These are phyloP conservation scores for Vigna nakashimae DNA, from an alignment of 306 rosid genomes.

Conservation along the genomic window DNA sequence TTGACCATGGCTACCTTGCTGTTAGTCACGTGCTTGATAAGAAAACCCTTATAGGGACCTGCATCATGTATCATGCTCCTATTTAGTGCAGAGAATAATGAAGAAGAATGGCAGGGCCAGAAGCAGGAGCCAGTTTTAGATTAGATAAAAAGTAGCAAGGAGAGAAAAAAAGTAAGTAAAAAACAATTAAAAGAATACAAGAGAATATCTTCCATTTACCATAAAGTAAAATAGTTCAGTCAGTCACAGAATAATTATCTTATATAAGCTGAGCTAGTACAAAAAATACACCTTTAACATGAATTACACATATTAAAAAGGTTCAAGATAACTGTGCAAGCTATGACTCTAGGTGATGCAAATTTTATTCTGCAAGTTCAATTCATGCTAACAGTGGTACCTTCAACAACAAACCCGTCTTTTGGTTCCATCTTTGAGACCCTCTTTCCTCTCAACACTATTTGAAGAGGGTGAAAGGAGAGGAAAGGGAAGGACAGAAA, in stretches of 20 bases:
- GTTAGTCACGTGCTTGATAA: constrained; percentile 48
- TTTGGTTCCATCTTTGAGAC: constrained; percentile 59
- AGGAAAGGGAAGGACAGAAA: neutral
- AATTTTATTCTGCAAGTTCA: constrained; percentile 31
- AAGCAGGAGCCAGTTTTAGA: constrained; percentile 51
- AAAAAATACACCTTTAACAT: constrained; percentile 31
- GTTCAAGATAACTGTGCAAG: constrained; percentile 9
- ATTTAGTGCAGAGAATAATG: constrained; percentile 51
- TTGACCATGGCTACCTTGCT: constrained; percentile 45
- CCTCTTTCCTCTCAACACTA: constrained; percentile 12
- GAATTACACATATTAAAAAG: constrained; percentile 38
- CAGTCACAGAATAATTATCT: constrained; percentile 39
- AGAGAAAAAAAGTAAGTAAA: neutral
- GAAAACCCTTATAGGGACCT: constrained; percentile 46
- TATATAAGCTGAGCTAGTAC: constrained; percentile 35
- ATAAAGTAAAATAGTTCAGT: constrained; percentile 43
- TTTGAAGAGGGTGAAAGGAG: constrained; percentile 37
- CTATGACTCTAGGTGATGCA: constrained; percentile 5
- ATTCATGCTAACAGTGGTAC: constrained; percentile 44
- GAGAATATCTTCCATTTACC: constrained; percentile 19
- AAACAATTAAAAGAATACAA: constrained; percentile 6
- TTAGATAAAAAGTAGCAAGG: constrained; percentile 21
- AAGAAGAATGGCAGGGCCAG: constrained; percentile 49
- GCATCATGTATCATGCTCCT: constrained; percentile 48
- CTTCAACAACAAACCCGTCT: constrained; percentile 57